Evolutionary conservation across 768 basidiomycete species (phyloP).

Genomic region (Termitomyces sp.): DNA sequence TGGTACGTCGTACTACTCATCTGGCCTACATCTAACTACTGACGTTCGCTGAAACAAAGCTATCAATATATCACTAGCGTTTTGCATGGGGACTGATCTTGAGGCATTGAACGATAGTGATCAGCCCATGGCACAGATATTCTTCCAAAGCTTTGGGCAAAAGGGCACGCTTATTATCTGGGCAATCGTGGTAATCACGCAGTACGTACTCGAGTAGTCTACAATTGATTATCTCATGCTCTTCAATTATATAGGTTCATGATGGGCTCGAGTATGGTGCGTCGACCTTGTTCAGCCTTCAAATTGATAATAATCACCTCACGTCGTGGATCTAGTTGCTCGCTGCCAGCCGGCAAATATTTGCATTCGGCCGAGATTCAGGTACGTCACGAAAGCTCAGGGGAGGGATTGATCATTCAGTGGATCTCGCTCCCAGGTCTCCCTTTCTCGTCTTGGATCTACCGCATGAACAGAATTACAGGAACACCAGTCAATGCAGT

Average conservation of each 20-base stretch:
- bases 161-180: conserved; percentile 32
- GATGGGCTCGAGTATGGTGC: conserved; percentile 55
- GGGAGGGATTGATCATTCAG: too few relatives aligned
- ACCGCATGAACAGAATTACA: conserved; percentile 48
- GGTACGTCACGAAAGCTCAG: conserved; percentile 21
- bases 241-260: conserved; percentile 31
- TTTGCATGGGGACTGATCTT: conserved; percentile 57
- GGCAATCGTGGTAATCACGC: conserved; percentile 33
- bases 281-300: background rate
- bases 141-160: conserved; percentile 42
- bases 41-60: conserved; percentile 21
- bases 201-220: conserved; percentile 20
- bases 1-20: conserved; percentile 32
- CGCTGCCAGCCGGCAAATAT: conserved; percentile 51
- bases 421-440: conserved; percentile 31
- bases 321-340: conserved; percentile 12
- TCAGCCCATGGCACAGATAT: conserved; percentile 61
- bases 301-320: background rate
- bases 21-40: background rate
- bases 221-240: background rate
- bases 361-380: conserved; percentile 66
- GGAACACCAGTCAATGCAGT: conserved; percentile 56
- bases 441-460: conserved; percentile 58
- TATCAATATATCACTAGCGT: conserved; percentile 58
- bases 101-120: conserved; percentile 35